Base-by-base conservation (phyloP, 192 early-diverging fungal species). In the Backusella australiensis region DNA sequence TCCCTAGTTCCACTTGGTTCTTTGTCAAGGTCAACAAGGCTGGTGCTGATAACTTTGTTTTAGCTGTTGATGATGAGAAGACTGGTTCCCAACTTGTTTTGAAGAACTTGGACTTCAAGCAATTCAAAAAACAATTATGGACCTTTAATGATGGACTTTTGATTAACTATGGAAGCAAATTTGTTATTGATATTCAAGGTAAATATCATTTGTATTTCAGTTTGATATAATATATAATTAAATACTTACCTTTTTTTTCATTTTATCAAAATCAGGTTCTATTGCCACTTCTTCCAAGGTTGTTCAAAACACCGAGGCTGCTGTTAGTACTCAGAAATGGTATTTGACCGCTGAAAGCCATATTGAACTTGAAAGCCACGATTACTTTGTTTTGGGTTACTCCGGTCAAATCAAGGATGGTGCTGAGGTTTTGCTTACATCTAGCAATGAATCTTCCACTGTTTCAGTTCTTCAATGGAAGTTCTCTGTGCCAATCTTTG, bases 41-140 rank as follows among this genome's bases (percentile, higher is more conserved):
- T 35, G 67, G 23, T 17, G 19, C 49, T 8, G 78, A 79, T 4
- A 36, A 74, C 42, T 73, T 65, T n/a, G 78, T 79, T 38, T 52
- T 79, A 14, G 36, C 78, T 14, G 39, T 53, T 26, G 41, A 74
- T 17, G 34, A 73, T 12, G 35, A 69, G 3, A 65, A 56, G 12
- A 6, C 44, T 42, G 42, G 39, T 8, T 69, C 76, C 21, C 34
- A 77, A 15, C 70, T 80, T 5, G 75, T 80, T 39, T 49, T 80
- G 12, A 35, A 65, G n/a, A 71, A 41, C 36, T 36, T 80, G 8
- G 70, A 65, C 34, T 73, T 73, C 46, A 66, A 34, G 32, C 17
- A 65, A 15, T 80, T 75, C 36, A 63, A 77, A 17, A 44, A 67
- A 8, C 79, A 75, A 41, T 38, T 80, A 35, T 80, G 79, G 79